Evolutionary conservation across 2,329 filamentous ascomycete genomes (phyloP).

Genomic region (Atkinsonella texensis): DNA sequence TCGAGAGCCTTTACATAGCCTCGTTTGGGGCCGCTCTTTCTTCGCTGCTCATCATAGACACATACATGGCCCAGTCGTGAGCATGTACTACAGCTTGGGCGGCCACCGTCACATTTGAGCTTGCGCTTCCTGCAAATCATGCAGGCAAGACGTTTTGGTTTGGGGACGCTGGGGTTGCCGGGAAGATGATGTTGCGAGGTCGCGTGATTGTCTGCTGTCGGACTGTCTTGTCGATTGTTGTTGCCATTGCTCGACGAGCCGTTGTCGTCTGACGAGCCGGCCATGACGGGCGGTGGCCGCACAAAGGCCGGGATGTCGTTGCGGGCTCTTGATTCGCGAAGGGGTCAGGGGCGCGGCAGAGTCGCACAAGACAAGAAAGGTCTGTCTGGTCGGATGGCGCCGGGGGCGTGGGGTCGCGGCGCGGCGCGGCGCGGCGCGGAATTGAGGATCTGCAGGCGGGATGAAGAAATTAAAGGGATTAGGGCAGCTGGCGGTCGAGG

Average conservation of each 20-base stretch:
- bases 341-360: neutral
- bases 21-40: slow-evolving; percentile 89
- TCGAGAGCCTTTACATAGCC: slow-evolving; percentile 92
- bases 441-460: neutral
- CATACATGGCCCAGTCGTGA: slow-evolving; percentile 76
- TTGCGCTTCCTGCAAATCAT: slow-evolving; percentile 90
- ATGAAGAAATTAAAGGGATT: too few relatives aligned
- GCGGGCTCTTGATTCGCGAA: neutral
- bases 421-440: too few relatives aligned
- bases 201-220: slow-evolving; percentile 22
- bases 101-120: slow-evolving; percentile 74
- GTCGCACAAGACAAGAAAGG: neutral
- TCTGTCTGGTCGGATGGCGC: neutral
- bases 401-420: neutral
- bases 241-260: slow-evolving; percentile 20
- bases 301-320: neutral
- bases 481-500: too few relatives aligned
- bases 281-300: slow-evolving; percentile 14
- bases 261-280: slow-evolving; percentile 28
- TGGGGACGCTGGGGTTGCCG: slow-evolving; percentile 50
- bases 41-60: slow-evolving; percentile 81
- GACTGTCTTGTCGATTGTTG: slow-evolving; percentile 16
- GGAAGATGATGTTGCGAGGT: slow-evolving; percentile 26
- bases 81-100: slow-evolving; percentile 81
- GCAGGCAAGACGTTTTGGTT: slow-evolving; percentile 88